These are phyloP conservation scores for Butyriboletus regius DNA, from an alignment of 1,284 basidiomycete species.

Conservation along the genomic window DNA sequence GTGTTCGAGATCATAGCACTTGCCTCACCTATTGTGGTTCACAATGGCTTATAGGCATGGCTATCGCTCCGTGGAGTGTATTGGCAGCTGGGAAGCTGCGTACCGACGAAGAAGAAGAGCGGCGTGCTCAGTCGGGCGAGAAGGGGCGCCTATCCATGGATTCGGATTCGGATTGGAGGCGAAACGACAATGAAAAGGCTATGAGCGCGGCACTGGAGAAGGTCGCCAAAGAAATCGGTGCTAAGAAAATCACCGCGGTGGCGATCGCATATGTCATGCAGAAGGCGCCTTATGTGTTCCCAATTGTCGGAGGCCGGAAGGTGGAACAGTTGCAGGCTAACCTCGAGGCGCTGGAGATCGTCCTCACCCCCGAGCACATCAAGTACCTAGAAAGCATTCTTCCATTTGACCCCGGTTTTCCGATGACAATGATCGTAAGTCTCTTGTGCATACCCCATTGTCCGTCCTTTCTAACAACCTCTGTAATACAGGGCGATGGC, in stretches of 20 bases:
- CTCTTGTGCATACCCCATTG: not conserved
- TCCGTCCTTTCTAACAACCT: slow-evolving; percentile 24
- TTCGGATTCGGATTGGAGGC: slow-evolving; percentile 24
- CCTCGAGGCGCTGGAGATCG: slow-evolving; percentile 42
- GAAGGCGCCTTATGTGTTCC: slow-evolving; percentile 46
- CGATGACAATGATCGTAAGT: slow-evolving; percentile 36
- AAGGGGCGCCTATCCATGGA: slow-evolving; percentile 20
- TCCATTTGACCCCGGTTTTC: slow-evolving; percentile 43
- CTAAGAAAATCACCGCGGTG: slow-evolving; percentile 31
- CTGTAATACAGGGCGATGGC: slow-evolving; percentile 27
- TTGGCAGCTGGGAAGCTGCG: slow-evolving; percentile 36
- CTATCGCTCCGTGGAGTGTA: slow-evolving; percentile 38
- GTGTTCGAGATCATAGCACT: slow-evolving; percentile 16
- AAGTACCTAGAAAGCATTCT: slow-evolving; percentile 37
- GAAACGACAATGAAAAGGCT: slow-evolving; percentile 26
- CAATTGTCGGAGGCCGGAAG: slow-evolving; percentile 47
- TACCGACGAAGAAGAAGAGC: slow-evolving; percentile 32
- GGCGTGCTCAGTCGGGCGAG: slow-evolving; percentile 23
- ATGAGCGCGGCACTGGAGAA: slow-evolving; percentile 28
- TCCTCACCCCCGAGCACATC: slow-evolving; percentile 40
- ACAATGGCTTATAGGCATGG: slow-evolving; percentile 27
- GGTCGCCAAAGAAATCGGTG: slow-evolving; percentile 38
- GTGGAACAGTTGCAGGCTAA: slow-evolving; percentile 44
- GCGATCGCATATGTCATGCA: slow-evolving; percentile 45
- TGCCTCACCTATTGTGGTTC: not conserved